Base-by-base conservation (phyloP, 495 filamentous ascomycete species). In the Tuber magnatum region DNA sequence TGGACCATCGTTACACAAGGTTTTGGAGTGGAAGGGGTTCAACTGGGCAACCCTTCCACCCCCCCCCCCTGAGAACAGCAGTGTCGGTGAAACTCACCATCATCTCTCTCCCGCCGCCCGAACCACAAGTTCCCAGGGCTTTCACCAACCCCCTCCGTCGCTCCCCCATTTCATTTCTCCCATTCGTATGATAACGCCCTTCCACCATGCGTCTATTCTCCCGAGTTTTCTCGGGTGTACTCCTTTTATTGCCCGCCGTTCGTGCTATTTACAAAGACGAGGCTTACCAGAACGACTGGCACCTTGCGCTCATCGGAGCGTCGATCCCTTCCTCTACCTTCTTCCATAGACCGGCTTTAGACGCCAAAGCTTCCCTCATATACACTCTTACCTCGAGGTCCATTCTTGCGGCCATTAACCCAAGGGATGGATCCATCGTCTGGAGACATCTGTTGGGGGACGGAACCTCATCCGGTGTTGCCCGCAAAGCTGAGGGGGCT, bases 241-340 rank as follows among this genome's bases (percentile, higher is more conserved):
- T 65, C 56, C 56, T 65, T 35, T 18, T 65, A 35, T 65, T 65
- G 5, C 77, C 77, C 46, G 40, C 84, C 75, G 84, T 86, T 35
- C 77, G 82, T 77, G 94, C 93, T 80, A 90, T 98, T 77, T 97
- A 91, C 85, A 86, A 88, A 71, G 95, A 99, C 81, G 95, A 98
- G 82, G 93, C 97, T 81, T 92, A 91, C 85, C 89, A 92, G 81
- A 88, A 93, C 83, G 95, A 99, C 85, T 98, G 92, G 87, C 96
- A 98, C 85, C 90, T 94, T 85, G 89, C 92, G 72, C 90, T 98
- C 56, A 85, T 98, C 80, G 95, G 95, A 78, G 83, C 91, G 28
- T 94, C 96, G 75, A 90, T 91, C 79, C 85, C 88, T 83, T 88
- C 91, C 68, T 92, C 93, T 51, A 97, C 93, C 71, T 97, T 99